phyloP scores from a whole-genome alignment of 1,139 yeast genomes.

The Waltiozyma solani region DNA sequence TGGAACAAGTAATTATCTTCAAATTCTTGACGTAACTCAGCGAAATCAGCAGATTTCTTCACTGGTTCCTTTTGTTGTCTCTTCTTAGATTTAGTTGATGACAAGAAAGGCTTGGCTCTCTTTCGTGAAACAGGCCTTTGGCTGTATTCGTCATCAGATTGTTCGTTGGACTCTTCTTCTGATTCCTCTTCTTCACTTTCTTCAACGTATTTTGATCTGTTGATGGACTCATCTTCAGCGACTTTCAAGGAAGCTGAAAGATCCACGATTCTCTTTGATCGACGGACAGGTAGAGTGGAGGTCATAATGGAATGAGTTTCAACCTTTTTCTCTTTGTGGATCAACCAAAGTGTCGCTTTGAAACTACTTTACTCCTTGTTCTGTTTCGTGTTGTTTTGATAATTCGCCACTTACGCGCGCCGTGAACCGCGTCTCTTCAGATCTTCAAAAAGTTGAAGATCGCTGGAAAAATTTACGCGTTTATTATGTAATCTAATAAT shows the following conservation, averaged over 20 bases:
- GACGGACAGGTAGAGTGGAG: conserved; percentile 3
- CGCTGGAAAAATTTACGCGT: too few relatives aligned
- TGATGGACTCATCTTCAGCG: conserved; percentile 8
- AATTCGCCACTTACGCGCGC: too few relatives aligned
- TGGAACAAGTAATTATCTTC: conserved; percentile 45
- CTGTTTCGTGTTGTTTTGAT: too few relatives aligned
- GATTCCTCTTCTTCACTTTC: conserved; percentile 7
- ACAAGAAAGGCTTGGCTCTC: not conserved
- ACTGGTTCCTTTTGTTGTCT: conserved; percentile 6
- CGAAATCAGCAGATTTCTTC: conserved; percentile 2
- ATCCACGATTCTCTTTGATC: conserved; percentile 8
- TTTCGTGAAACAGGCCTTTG: conserved; percentile 1
- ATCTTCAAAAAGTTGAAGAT: too few relatives aligned
- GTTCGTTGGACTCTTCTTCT: conserved; percentile 6
- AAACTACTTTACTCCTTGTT: too few relatives aligned
- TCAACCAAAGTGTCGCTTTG: too few relatives aligned
- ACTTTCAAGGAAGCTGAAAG: conserved; percentile 9
- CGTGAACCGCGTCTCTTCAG: too few relatives aligned
- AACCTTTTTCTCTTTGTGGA: too few relatives aligned
- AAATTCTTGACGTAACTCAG: conserved; percentile 27
- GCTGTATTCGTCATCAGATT: conserved; percentile 1
- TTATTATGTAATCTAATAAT: too few relatives aligned
- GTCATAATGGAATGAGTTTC: too few relatives aligned
- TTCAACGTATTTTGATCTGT: not conserved
- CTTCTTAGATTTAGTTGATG: conserved; percentile 2